A percentile compares a stretch with the other conserved stretches of the same genome.
Evolutionary conservation across 306 rosid species (phyloP).

Genomic region (Begonia loranthoides): DNA sequence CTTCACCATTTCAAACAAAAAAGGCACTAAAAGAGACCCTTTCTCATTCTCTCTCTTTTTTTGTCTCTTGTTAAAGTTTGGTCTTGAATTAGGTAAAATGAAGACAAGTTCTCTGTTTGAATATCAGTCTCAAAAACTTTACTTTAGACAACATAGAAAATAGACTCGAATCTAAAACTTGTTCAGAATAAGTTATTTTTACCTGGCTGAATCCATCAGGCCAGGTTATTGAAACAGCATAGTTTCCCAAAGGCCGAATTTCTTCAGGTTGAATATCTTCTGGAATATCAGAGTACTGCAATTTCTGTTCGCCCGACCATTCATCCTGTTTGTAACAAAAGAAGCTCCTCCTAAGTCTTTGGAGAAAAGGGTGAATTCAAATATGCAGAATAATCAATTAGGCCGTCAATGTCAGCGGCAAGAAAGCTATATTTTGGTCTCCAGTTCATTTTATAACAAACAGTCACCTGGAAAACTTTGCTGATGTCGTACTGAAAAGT

Average conservation of each 20-base stretch:
- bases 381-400: background rate
- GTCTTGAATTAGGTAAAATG: too few species aligned
- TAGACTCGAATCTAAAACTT: too few species aligned
- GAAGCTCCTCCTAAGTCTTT: conserved; percentile 10
- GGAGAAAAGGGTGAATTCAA: background rate
- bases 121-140: too few species aligned
- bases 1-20: too few species aligned
- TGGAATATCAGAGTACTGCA: conserved; percentile 67
- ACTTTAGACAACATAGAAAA: too few species aligned
- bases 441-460: conserved; percentile 1
- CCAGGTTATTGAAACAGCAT: conserved; percentile 90
- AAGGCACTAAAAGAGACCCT: too few species aligned
- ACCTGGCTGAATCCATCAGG: conserved; percentile 95
- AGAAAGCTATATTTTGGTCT: too few species aligned
- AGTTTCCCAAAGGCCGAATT: conserved; percentile 89
- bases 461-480: conserved; percentile 11
- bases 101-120: too few species aligned
- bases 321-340: conserved; percentile 56
- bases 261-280: conserved; percentile 89
- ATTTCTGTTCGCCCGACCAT: conserved; percentile 91
- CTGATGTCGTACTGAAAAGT: too few species aligned
- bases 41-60: too few species aligned
- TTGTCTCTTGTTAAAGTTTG: too few species aligned
- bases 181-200: background rate
- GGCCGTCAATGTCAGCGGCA: too few species aligned